phyloP scores from a whole-genome alignment of 83 land plant species.

The Thuja plicata region DNA sequence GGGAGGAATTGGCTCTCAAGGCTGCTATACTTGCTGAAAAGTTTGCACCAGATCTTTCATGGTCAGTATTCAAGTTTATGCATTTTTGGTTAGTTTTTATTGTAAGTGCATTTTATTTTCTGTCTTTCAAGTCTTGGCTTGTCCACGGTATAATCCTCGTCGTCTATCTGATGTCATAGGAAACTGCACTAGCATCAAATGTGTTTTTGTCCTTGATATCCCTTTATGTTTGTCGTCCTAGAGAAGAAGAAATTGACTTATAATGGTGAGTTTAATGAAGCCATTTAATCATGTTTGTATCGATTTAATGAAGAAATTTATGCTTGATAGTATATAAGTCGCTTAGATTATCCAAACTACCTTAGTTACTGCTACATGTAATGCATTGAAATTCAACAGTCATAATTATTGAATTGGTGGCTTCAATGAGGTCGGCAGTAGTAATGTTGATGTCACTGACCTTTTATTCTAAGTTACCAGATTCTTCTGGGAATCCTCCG shows the following conservation, averaged over 20 bases:
- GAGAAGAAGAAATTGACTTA: background rate
- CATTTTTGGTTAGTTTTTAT: background rate
- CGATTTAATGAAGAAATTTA: background rate
- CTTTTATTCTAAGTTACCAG: background rate
- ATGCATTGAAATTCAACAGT: background rate
- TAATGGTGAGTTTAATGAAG: background rate
- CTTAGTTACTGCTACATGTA: background rate
- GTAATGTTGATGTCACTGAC: background rate
- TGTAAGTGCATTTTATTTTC: background rate
- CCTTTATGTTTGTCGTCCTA: background rate
- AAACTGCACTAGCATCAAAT: background rate
- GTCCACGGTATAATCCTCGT: background rate
- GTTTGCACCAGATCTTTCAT: slow-evolving; percentile 96
- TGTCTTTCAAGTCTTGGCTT: background rate
- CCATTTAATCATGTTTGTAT: background rate
- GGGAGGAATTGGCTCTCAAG: slow-evolving; percentile 94
- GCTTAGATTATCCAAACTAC: background rate
- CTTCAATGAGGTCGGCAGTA: background rate
- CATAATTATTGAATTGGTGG: background rate
- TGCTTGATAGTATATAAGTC: background rate
- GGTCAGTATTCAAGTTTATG: slow-evolving; percentile 39
- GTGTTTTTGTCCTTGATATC: background rate
- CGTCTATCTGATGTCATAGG: background rate
- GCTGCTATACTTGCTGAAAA: slow-evolving; percentile 99
- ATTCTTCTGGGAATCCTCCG: too few species aligned